Evolutionary conservation across 1,139 yeast species (phyloP), one percentile per base, ranked within the genome.

Genomic region (Kurtzmaniella quercitrusa): DNA sequence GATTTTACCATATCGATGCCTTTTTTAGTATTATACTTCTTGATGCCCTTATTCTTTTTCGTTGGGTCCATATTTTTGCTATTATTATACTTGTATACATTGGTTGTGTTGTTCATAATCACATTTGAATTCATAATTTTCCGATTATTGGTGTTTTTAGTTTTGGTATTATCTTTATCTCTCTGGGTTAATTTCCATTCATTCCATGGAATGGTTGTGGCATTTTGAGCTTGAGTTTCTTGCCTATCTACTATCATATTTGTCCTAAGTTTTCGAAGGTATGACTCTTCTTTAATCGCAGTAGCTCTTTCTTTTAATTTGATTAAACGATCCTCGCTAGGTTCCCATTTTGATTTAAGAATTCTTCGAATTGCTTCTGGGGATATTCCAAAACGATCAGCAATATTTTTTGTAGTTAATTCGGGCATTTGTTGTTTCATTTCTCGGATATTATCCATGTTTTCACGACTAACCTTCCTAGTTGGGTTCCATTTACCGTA

Each of bases 291-390:
- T 44, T 63, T 62, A 16, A 63, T 48, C 29, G 51, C 66, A 37
- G 61, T 65, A 75, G 84, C 81, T 46, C 90, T 68, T 25, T 65
- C 65, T 16, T 65, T 56, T 1, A 82, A 51, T 14, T 62, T 57
- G 10, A 65, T 71, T 43, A 76, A 81, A 40, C 81, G 84, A 3
- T 68, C 71, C 2, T 68, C 75, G 2, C 62, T 63, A 1, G 96
- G 96, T 17, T 63, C 65, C 95, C 96, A 91, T 34, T 74, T 78
- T 6, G 95, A 82, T 56, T 78, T 82, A 48, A 91, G 60, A 10
- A 91, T 88, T 48, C 96, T 73, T 46, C 96, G 67, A 1, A 90
- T 77, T 0, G 94, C 88, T 52, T 90, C 95, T 0, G 95, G 94
- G 1, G 95, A 85, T 3, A 89, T 74, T 44, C 75, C 69, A 61